phyloP scores from a whole-genome alignment of 805 yeast species.

The Pichia insulana region DNA sequence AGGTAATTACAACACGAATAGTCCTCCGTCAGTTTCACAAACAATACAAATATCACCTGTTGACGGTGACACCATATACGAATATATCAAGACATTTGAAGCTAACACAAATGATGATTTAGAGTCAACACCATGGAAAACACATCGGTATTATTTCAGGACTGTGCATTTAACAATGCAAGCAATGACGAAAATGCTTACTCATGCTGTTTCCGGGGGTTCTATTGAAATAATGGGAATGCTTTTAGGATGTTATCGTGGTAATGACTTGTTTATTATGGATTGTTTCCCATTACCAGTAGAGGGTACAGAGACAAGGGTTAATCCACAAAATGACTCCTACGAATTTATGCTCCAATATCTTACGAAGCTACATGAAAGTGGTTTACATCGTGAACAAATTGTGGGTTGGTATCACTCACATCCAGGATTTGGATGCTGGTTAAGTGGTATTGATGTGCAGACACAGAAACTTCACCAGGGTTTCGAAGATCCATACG shows the following conservation, averaged over 20 bases:
- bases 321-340: slow-evolving; percentile 88
- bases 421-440: slow-evolving; percentile 96
- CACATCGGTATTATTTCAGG: slow-evolving; percentile 51
- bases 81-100: neutral
- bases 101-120: neutral
- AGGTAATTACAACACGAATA: neutral
- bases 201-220: slow-evolving; percentile 80
- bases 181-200: slow-evolving; percentile 66
- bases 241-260: slow-evolving; percentile 64
- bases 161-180: slow-evolving; percentile 57
- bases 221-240: slow-evolving; percentile 92
- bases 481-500: slow-evolving; percentile 82
- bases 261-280: slow-evolving; percentile 52
- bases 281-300: slow-evolving; percentile 87
- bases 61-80: neutral
- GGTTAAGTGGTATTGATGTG: slow-evolving; percentile 91
- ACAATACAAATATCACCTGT: neutral
- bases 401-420: slow-evolving; percentile 97
- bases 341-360: slow-evolving; percentile 92
- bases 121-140: slow-evolving; percentile 43
- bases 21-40: neutral
- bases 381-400: slow-evolving; percentile 44
- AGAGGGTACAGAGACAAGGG: slow-evolving; percentile 92
- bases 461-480: slow-evolving; percentile 82
- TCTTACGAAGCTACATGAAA: slow-evolving; percentile 43